Evolutionary conservation across 768 basidiomycete genomes (phyloP).

Genomic region (Rhodotorula diobovata): DNA sequence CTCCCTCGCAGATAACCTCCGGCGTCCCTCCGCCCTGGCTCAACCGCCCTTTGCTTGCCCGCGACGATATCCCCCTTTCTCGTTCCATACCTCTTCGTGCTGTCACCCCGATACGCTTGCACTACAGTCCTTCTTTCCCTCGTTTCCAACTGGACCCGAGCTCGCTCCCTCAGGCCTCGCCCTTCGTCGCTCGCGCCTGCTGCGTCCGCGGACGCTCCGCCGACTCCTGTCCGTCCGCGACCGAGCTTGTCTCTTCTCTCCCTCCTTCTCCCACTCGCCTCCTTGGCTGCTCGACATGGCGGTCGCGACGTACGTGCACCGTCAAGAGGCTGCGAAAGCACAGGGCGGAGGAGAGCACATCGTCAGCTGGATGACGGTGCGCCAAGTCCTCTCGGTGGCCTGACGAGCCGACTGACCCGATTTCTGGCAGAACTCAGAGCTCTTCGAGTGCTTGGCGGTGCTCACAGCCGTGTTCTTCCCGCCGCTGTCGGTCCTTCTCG

Average conservation of each 20-base stretch:
- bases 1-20: too few relatives aligned
- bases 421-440: neutral
- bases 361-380: constrained; percentile 5
- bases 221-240: too few relatives aligned
- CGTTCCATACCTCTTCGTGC: too few relatives aligned
- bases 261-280: neutral
- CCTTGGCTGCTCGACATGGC: neutral
- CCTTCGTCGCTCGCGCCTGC: too few relatives aligned
- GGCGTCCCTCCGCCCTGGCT: too few relatives aligned
- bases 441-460: neutral
- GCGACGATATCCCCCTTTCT: too few relatives aligned
- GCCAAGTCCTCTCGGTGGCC: neutral
- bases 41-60: too few relatives aligned
- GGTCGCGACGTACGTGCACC: constrained; percentile 5
- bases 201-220: too few relatives aligned
- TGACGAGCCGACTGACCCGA: neutral
- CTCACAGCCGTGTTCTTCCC: neutral
- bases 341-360: neutral
- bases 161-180: too few relatives aligned
- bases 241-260: neutral
- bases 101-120: too few relatives aligned
- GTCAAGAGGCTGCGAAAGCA: neutral
- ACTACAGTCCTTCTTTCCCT: too few relatives aligned
- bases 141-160: too few relatives aligned
- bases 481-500: neutral